Evolutionary conservation across 306 rosid species (phyloP).

Genomic region (Cucurbita argyrosperma): DNA sequence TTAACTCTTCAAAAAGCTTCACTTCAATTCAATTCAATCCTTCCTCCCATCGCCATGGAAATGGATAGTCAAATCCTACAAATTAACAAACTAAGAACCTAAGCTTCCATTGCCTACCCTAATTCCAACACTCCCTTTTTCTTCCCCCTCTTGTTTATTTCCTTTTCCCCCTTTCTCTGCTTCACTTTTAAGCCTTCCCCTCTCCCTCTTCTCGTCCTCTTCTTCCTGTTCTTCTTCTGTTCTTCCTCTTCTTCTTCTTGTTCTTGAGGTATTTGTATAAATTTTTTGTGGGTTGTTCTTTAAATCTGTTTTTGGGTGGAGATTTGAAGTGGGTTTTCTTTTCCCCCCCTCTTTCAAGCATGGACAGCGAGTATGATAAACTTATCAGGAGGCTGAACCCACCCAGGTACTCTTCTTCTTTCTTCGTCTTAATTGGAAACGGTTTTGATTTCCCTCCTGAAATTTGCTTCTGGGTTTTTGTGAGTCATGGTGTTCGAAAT

Average conservation of each 20-base stretch:
- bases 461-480: not conserved
- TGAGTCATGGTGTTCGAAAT: not conserved
- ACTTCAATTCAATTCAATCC: not conserved
- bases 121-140: not conserved
- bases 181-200: not conserved
- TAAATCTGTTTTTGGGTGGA: not conserved
- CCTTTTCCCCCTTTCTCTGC: not conserved
- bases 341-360: not conserved
- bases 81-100: not conserved
- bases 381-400: slow-evolving; percentile 55
- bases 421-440: not conserved
- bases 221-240: not conserved
- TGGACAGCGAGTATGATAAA: slow-evolving; percentile 49
- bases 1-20: not conserved
- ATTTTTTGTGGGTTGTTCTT: not conserved
- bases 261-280: not conserved
- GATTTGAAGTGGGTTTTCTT: not conserved
- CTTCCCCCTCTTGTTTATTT: no score
- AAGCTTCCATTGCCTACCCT: not conserved
- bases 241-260: not conserved
- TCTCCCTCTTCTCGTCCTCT: not conserved
- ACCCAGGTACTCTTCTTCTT: slow-evolving; percentile 24
- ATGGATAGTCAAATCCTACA: not conserved
- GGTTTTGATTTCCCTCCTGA: not conserved
- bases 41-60: not conserved